Percentiles rank a stretch among this genome's conserved stretches.
Conservation (phyloP, 352 stramenopile genomes). For the Phytophthora sojae region DNA sequence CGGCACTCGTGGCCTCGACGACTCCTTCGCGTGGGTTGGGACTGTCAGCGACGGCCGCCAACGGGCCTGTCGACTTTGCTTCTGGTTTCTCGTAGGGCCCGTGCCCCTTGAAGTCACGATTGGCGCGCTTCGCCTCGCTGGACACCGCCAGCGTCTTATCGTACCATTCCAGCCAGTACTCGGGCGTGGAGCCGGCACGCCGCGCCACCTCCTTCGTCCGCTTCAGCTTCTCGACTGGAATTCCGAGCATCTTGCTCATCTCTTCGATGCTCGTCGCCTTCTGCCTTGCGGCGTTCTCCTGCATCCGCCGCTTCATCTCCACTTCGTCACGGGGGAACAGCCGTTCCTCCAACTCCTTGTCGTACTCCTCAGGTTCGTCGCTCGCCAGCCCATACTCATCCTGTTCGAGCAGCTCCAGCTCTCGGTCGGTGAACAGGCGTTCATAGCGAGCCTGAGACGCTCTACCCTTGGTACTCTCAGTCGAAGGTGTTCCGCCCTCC, state of each 20-base stretch:
- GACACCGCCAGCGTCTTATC: background rate
- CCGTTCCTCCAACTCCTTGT: conserved; percentile 6
- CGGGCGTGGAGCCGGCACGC: background rate
- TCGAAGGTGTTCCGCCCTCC: too few relatives aligned
- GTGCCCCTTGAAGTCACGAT: conserved; percentile 1
- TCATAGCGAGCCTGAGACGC: background rate
- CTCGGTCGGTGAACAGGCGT: background rate
- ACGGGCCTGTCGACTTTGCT: too few relatives aligned
- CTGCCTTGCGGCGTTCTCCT: background rate
- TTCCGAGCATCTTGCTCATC: background rate
- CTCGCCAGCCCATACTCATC: background rate
- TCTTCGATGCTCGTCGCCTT: background rate
- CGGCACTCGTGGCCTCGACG: too few relatives aligned
- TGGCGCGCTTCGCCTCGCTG: conserved; percentile 2
- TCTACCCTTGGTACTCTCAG: too few relatives aligned
- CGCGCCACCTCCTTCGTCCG: background rate
- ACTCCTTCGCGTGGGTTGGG: too few relatives aligned
- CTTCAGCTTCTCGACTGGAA: background rate
- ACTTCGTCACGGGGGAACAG: conserved; percentile 9
- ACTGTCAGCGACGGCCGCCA: too few relatives aligned
- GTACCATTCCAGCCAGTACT: conserved; percentile 10
- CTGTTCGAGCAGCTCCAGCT: background rate
- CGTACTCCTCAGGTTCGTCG: background rate
- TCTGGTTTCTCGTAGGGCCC: too few relatives aligned
- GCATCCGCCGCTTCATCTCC: background rate